Base-by-base conservation (phyloP, 495 filamentous ascomycete genomes). In the Melanomma pulvis-pyrius region DNA sequence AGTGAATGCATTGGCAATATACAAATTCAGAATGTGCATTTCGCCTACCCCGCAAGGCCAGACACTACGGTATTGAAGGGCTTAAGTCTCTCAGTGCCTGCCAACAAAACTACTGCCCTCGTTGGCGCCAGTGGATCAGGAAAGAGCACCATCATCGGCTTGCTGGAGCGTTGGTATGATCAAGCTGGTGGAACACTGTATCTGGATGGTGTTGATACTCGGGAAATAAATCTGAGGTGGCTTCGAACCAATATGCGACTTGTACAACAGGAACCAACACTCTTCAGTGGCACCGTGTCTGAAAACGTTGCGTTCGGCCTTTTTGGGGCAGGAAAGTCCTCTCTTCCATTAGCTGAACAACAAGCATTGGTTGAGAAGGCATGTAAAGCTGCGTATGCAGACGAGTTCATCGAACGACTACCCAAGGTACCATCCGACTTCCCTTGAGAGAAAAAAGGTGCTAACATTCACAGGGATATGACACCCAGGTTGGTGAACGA, bases 401-500 rank as follows among this genome's bases (percentile, higher is more conserved):
- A 97, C 70, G 92, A 93, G 55, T 98, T 98, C 73, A 87, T 98
- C 69, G 84, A 78, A 13, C 77, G 79, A 17, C 79, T 98, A 4
- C 63, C 63, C 32, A 36, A 66, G 47, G 63, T 66, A 56, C 22
- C n/a, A 36, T 39, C 28, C 24, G 25, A 12, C 2, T 34, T 15
- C 25, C 19, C 54, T 47, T 53, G 1, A 1, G 19, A 21, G 5
- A 12, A n/a, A 24, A n/a, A 4, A 30, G 26, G 22, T 41, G 34
- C 53, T 65, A 9, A 58, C 21, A 48, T 8, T 92, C 92, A 0
- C 90, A 98, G 75, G 89, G 89, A 1, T 97, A 97, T 72, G 87
- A 97, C 70, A 98, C 93, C 0, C 90, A 96, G 68, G 93, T 98
- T 57, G 94, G 94, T 61, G 93, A 98, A 76, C 89, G 93, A 49